Percentiles rank a stretch among this genome's conserved stretches.
phyloP scores from a whole-genome alignment of 1,284 basidiomycete genomes.

The Cronartium quercuum region DNA sequence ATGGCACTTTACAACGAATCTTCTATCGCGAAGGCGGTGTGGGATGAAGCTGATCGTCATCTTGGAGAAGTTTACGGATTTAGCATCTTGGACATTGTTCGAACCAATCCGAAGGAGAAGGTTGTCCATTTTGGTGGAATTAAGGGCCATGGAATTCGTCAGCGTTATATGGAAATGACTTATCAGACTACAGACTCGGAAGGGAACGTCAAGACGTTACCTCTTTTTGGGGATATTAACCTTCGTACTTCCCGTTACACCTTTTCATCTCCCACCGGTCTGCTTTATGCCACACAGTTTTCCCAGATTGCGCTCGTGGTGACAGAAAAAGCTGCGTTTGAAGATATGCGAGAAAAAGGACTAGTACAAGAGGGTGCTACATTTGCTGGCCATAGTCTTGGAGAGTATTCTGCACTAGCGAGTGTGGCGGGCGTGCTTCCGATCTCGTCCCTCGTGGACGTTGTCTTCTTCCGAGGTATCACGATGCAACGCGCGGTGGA shows the following conservation, averaged over 20 bases:
- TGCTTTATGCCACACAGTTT: slow-evolving; percentile 95
- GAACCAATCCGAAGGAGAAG: slow-evolving; percentile 93
- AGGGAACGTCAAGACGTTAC: slow-evolving; percentile 86
- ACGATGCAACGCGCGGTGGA: slow-evolving; percentile 98
- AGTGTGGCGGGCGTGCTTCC: slow-evolving; percentile 93
- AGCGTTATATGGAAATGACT: slow-evolving; percentile 98
- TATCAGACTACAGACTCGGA: slow-evolving; percentile 80
- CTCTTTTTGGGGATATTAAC: slow-evolving; percentile 75
- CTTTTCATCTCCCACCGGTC: slow-evolving; percentile 89
- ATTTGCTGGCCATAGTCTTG: slow-evolving; percentile 95
- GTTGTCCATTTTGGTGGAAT: slow-evolving; percentile 98
- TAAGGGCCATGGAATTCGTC: slow-evolving; percentile 93
- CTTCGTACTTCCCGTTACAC: slow-evolving; percentile 89
- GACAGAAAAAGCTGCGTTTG: slow-evolving; percentile 94
- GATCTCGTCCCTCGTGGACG: slow-evolving; percentile 91
- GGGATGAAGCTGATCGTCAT: slow-evolving; percentile 93
- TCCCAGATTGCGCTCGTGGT: slow-evolving; percentile 97
- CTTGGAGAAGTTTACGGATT: slow-evolving; percentile 91
- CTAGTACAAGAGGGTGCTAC: slow-evolving; percentile 84
- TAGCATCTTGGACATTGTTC: slow-evolving; percentile 96
- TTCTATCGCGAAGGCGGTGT: slow-evolving; percentile 86
- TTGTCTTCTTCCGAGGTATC: slow-evolving; percentile 98
- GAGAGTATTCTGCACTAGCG: slow-evolving; percentile 95
- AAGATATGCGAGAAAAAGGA: slow-evolving; percentile 94
- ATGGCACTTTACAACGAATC: slow-evolving; percentile 96